Evolutionary conservation across 352 stramenopile genomes (phyloP).

Genomic region (Phytophthora megakarya): DNA sequence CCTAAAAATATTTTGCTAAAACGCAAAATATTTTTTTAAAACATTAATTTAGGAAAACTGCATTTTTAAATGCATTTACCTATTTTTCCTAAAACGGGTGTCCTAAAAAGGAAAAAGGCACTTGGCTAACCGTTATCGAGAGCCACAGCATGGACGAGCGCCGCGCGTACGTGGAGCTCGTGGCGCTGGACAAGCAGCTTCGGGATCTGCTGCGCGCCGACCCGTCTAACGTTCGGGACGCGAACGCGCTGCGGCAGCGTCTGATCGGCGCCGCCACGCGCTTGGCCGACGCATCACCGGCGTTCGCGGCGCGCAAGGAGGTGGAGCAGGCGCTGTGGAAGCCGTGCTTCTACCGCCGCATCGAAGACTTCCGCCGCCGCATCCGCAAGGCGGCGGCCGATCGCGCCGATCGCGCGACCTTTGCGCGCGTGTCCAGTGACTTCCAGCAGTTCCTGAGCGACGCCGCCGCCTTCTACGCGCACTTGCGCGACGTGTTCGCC

Average conservation of each 20-base stretch:
- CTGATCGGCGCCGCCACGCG: conserved; percentile 59
- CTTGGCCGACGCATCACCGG: conserved; percentile 49
- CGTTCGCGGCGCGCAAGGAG: conserved; percentile 69
- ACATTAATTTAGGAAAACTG: too few species aligned
- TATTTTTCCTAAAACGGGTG: too few species aligned
- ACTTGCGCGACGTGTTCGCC: conserved; percentile 55
- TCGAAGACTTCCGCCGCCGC: conserved; percentile 87
- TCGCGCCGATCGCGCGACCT: conserved; percentile 75
- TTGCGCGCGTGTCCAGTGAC: conserved; percentile 71
- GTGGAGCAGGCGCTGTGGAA: conserved; percentile 90
- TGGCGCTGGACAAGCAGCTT: conserved; percentile 72
- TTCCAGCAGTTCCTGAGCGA: conserved; percentile 76
- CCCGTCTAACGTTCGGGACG: conserved; percentile 61
- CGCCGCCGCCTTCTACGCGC: conserved; percentile 76
- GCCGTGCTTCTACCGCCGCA: conserved; percentile 91
- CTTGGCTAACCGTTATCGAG: not conserved
- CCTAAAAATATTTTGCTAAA: too few species aligned
- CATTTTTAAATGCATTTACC: too few species aligned
- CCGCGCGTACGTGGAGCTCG: conserved; percentile 44
- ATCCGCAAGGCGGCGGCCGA: conserved; percentile 86
- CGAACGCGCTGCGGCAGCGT: conserved; percentile 59
- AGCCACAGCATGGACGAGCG: not conserved
- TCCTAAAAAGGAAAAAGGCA: too few species aligned
- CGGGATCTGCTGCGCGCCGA: conserved; percentile 72
- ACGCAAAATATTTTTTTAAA: too few species aligned